phyloP scores from a whole-genome alignment of 2,329 filamentous ascomycete species.

The Cladosporium oxysporum region DNA sequence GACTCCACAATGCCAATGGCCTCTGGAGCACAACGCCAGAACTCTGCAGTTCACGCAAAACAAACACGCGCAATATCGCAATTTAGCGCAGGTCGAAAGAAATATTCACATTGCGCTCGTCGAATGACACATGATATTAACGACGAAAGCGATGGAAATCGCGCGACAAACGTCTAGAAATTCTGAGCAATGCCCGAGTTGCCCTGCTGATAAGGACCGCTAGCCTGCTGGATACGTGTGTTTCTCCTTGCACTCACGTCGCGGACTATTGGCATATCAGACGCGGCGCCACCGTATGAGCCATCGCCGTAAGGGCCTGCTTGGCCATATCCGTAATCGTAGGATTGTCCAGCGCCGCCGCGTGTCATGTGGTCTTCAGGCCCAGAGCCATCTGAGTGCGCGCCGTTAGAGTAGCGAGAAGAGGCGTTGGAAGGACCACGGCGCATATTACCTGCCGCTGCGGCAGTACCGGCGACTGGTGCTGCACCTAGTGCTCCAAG shows the following conservation, averaged over 20 bases:
- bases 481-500: conserved; percentile 74
- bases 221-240: conserved; percentile 89
- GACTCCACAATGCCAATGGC: background rate
- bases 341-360: conserved; percentile 32
- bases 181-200: conserved; percentile 96
- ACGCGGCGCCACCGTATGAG: conserved; percentile 52
- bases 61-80: background rate
- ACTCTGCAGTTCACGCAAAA: background rate
- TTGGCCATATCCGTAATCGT: conserved; percentile 42
- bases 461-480: conserved; percentile 59
- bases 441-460: conserved; percentile 64
- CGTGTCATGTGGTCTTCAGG: conserved; percentile 23
- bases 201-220: conserved; percentile 74
- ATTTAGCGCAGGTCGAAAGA: background rate
- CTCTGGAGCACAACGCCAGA: background rate
- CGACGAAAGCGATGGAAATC: background rate
- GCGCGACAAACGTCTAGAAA: conserved; percentile 58
- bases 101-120: conserved; percentile 2
- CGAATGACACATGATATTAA: background rate
- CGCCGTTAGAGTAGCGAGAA: conserved; percentile 85
- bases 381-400: conserved; percentile 61
- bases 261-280: conserved; percentile 78
- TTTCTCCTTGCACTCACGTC: conserved; percentile 91
- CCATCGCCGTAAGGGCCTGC: conserved; percentile 57
- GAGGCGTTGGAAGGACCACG: conserved; percentile 94